phyloP scores from a whole-genome alignment of 2,329 filamentous ascomycete species.

The Bipolaris sorokiniana region DNA sequence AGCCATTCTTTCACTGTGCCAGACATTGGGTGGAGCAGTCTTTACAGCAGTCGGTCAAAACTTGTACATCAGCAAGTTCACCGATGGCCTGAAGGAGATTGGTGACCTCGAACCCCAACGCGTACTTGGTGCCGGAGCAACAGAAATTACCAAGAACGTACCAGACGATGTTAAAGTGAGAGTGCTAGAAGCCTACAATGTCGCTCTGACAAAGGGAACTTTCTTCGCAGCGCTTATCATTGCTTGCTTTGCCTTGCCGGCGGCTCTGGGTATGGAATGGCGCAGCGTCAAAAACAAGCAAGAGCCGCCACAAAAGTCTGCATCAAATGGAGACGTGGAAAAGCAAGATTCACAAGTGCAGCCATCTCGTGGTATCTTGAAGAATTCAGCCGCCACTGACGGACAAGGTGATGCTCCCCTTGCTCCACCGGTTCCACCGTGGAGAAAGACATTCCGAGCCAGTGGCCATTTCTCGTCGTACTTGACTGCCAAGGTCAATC shows the following conservation, averaged over 20 bases:
- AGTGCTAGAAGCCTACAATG: conserved; percentile 40
- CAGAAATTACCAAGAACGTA: conserved; percentile 57
- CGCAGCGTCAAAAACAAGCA: conserved; percentile 64
- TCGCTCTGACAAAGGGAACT: conserved; percentile 42
- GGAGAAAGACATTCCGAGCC: conserved; percentile 27
- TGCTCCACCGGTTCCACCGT: conserved; percentile 18
- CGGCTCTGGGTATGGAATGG: conserved; percentile 66
- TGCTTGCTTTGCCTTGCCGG: conserved; percentile 61
- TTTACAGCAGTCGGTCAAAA: conserved; percentile 57
- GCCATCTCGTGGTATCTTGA: conserved; percentile 1
- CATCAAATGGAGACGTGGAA: conserved; percentile 18
- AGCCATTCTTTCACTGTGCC: conserved; percentile 53
- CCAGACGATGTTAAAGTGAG: conserved; percentile 16
- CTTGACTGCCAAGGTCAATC: conserved; percentile 34
- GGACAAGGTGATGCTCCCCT: conserved; percentile 5
- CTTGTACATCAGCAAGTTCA: conserved; percentile 53
- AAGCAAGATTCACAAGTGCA: conserved; percentile 6
- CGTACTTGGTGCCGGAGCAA: conserved; percentile 59
- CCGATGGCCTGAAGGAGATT: conserved; percentile 41
- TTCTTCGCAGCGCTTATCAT: conserved; percentile 67
- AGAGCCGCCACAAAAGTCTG: not conserved
- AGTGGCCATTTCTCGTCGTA: conserved; percentile 35
- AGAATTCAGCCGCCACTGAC: conserved; percentile 1
- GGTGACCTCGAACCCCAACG: conserved; percentile 48
- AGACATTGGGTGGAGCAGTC: conserved; percentile 55